Evolutionary conservation across 1,139 yeast species (phyloP).

Genomic region (Hemisphaericaspora subhashii): DNA sequence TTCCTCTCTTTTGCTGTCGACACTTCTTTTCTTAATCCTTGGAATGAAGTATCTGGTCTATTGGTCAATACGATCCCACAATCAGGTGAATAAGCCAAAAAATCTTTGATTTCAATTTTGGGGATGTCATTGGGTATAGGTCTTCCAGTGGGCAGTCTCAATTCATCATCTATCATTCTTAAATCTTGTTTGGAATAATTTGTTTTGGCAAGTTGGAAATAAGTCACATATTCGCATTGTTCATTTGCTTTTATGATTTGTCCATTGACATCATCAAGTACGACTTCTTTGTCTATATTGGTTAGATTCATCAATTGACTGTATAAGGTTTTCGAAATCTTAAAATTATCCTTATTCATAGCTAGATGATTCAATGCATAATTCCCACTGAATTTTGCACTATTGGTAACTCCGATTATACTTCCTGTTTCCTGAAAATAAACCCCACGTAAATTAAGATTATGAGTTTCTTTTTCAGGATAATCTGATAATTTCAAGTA

Average conservation of each 20-base stretch:
- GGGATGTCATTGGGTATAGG: conserved; percentile 65
- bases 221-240: conserved; percentile 74
- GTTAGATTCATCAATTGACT: conserved; percentile 43
- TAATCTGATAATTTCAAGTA: conserved; percentile 34
- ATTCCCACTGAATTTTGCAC: conserved; percentile 72
- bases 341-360: conserved; percentile 44
- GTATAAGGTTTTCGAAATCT: conserved; percentile 36
- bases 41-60: conserved; percentile 26
- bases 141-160: conserved; percentile 68
- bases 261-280: conserved; percentile 40
- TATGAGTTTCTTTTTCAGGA: conserved; percentile 44
- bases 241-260: conserved; percentile 34
- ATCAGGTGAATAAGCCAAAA: conserved; percentile 80
- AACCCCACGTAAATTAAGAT: conserved; percentile 57
- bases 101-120: conserved; percentile 48
- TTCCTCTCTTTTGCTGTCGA: conserved; percentile 41
- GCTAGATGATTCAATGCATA: conserved; percentile 60
- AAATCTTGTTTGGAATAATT: conserved; percentile 53
- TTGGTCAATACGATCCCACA: conserved; percentile 64
- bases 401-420: conserved; percentile 58
- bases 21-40: conserved; percentile 61
- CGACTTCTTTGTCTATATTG: conserved; percentile 31
- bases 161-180: conserved; percentile 66
- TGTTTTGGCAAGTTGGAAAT: conserved; percentile 67
- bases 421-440: conserved; percentile 75